Evolutionary conservation across 2,329 filamentous ascomycete species (phyloP).

Genomic region (Trichoderma semiorbis): DNA sequence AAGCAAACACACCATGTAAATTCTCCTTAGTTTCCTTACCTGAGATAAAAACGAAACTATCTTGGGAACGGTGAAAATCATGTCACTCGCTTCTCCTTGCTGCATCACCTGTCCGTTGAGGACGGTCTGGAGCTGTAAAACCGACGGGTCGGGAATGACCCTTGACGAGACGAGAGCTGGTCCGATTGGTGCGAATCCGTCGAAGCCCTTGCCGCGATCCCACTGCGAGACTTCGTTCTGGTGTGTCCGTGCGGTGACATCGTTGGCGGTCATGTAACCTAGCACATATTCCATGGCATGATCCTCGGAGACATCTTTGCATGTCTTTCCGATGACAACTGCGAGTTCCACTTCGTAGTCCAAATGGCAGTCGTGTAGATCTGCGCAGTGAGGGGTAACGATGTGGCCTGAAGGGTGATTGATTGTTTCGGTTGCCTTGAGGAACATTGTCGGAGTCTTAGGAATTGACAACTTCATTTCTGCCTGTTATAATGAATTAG

Average conservation of each 20-base stretch:
- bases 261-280: constrained; percentile 10
- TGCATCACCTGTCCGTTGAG: constrained; percentile 6
- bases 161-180: constrained; percentile 3
- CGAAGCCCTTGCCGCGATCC: constrained; percentile 11
- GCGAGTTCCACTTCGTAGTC: constrained; percentile 8
- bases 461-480: constrained; percentile 3
- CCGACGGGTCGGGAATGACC: neutral
- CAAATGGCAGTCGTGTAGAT: neutral
- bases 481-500: neutral
- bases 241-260: constrained; percentile 8
- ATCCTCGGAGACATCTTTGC: constrained; percentile 1
- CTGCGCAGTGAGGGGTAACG: neutral
- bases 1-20: neutral
- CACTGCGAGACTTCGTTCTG: constrained; percentile 11
- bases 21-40: neutral
- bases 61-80: neutral
- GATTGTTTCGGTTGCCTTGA: neutral
- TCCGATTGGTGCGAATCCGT: constrained; percentile 9
- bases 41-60: constrained; percentile 4
- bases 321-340: constrained; percentile 4
- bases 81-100: constrained; percentile 3
- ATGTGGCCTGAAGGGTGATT: neutral
- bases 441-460: neutral
- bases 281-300: neutral
- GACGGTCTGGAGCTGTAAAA: neutral